Evolutionary conservation across 257 asterid genomes (phyloP), one percentile per base, ranked within the genome.

Genomic region (Parsonsia alboflavescens): DNA sequence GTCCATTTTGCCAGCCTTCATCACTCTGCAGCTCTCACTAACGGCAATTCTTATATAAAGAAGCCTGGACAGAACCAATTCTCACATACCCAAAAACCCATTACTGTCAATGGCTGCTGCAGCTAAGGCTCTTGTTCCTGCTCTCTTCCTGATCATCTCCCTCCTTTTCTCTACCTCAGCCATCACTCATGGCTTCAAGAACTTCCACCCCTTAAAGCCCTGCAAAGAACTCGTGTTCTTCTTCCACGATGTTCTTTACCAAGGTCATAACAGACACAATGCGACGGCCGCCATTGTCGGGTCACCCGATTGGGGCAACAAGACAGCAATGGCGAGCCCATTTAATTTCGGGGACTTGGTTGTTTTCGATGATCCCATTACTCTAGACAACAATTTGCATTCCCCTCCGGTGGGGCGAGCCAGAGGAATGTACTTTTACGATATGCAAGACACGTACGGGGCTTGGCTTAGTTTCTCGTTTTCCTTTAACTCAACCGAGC

Each of bases 391-490:
- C 80, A 83, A 90, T 19, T 75, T 91, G 30, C 90, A 82, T 17
- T 91, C 98, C 3, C 26, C 84, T 0, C 86, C 93, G 1, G 88
- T 93, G 0, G 98, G 98, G 0, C 80, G 95, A 59, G 98, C 98
- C 0, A 97, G 89, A 53, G 98, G 97, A 8, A 75, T 88, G 52
- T 93, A 93, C 22, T 0, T 89, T 0, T 91, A 93, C 70, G 93
- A 91, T 58, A 81, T 70, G 80, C 87, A 84, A 24, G 81, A 78
- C 3, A 76, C 71, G 0, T 93, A 75, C 61, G 82, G 86, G 5
- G 77, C 98, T 1, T 93, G 97, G 97, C 44, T 93, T 0, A 93
- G 86, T 66, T 91, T 93, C 68, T 87, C 97, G 0, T 89, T 91
- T 39, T 84, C 83, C 19, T 86, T 93, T 75, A 92, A 92, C 73